Conservation (phyloP, 495 filamentous ascomycete genomes). For the Schizothecium vesticola region DNA sequence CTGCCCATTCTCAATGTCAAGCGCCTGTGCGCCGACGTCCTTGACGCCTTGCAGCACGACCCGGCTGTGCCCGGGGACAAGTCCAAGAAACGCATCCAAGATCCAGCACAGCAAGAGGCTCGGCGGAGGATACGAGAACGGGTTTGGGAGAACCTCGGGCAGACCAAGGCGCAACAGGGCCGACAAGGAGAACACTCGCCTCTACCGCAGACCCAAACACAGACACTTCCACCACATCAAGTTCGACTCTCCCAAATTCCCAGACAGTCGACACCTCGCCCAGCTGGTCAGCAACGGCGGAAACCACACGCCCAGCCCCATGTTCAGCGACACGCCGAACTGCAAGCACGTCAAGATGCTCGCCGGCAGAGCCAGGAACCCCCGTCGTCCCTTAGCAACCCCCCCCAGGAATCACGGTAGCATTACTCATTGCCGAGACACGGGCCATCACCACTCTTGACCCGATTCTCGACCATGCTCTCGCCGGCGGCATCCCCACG, state of each 20-base stretch:
- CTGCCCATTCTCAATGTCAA: slow-evolving; percentile 74
- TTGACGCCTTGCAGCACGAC: slow-evolving; percentile 60
- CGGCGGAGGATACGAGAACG: neutral
- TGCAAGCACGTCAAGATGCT: neutral
- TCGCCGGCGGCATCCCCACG: slow-evolving; percentile 80
- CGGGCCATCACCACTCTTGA: slow-evolving; percentile 76
- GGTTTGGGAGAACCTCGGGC: neutral
- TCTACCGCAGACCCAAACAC: neutral
- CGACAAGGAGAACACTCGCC: neutral
- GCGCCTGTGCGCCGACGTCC: slow-evolving; percentile 58
- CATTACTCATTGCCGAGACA: slow-evolving; percentile 43
- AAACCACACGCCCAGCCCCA: neutral
- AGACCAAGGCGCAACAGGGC: neutral
- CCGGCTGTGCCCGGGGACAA: slow-evolving; percentile 41
- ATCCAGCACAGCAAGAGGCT: neutral
- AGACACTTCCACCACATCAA: neutral
- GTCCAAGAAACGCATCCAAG: neutral
- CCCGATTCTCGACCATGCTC: slow-evolving; percentile 60
- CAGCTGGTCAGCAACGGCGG: neutral
- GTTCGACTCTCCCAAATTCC: neutral
- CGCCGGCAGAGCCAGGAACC: slow-evolving; percentile 3
- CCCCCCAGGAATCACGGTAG: slow-evolving; percentile 31
- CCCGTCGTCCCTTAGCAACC: slow-evolving; percentile 9
- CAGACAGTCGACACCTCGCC: neutral
- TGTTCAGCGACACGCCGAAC: neutral